Evolutionary conservation across 1,284 basidiomycete genomes (phyloP).

Genomic region (Rhizopogon hawkerae): DNA sequence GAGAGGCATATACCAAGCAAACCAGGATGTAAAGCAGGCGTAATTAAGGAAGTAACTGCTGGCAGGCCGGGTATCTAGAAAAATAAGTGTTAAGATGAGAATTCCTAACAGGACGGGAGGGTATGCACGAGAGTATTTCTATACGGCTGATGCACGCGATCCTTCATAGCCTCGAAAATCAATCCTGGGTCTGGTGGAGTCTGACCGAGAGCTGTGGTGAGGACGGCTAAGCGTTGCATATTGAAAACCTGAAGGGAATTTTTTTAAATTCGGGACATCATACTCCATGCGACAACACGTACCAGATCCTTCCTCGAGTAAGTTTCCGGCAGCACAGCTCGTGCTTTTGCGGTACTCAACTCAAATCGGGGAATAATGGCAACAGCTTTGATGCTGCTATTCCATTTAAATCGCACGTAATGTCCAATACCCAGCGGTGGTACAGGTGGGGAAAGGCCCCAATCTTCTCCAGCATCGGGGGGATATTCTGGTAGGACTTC

Average conservation of each 20-base stretch:
- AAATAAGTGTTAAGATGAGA: slow-evolving; percentile 1
- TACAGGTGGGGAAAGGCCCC: slow-evolving; percentile 83
- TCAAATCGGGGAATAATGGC: slow-evolving; percentile 97
- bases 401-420: slow-evolving; percentile 89
- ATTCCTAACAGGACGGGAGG: neutral
- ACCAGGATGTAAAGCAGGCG: slow-evolving; percentile 84
- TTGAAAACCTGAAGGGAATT: slow-evolving; percentile 80
- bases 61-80: slow-evolving; percentile 88
- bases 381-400: slow-evolving; percentile 80
- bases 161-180: slow-evolving; percentile 99
- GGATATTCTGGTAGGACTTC: slow-evolving; percentile 98
- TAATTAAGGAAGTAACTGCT: slow-evolving; percentile 82
- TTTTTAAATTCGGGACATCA: slow-evolving; percentile 3
- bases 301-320: slow-evolving; percentile 93
- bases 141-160: slow-evolving; percentile 96
- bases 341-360: slow-evolving; percentile 90
- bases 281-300: slow-evolving; percentile 26
- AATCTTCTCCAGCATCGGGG: slow-evolving; percentile 80
- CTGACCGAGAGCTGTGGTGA: slow-evolving; percentile 89
- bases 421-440: slow-evolving; percentile 92
- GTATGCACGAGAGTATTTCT: slow-evolving; percentile 70
- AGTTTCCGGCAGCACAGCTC: slow-evolving; percentile 74
- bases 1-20: slow-evolving; percentile 96
- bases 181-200: slow-evolving; percentile 88
- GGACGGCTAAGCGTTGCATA: slow-evolving; percentile 92